Percentiles rank a stretch among this genome's conserved stretches.
Evolutionary conservation across 179 eudicot species (phyloP).

Genomic region (Patellifolia procumbens): DNA sequence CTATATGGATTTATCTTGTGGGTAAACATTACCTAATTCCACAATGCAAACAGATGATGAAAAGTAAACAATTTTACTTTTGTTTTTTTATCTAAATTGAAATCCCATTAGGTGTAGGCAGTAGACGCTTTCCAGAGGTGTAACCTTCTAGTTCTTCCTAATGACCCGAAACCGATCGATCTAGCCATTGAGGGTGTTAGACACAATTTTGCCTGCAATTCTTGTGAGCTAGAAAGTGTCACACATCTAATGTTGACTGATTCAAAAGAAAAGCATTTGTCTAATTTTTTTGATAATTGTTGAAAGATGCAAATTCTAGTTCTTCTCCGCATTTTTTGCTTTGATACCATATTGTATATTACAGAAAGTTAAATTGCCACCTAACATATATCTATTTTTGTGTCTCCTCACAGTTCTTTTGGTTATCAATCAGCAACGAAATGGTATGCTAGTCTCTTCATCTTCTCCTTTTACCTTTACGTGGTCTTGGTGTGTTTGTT

Average conservation of each 20-base stretch:
- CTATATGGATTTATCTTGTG: background rate
- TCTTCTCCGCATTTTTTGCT: too few relatives aligned
- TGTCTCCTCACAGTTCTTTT: background rate
- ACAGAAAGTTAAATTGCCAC: background rate
- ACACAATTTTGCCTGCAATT: background rate
- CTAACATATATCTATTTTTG: background rate
- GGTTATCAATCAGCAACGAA: slow-evolving; percentile 9
- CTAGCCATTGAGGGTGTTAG: too few relatives aligned
- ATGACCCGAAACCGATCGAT: too few relatives aligned
- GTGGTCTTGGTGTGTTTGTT: slow-evolving; percentile 6
- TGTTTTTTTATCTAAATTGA: too few relatives aligned
- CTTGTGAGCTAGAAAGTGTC: background rate
- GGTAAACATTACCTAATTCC: background rate
- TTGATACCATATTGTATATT: background rate
- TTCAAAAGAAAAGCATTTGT: background rate
- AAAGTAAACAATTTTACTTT: too few relatives aligned
- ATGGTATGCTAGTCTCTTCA: background rate
- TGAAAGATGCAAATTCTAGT: background rate
- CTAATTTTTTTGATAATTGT: background rate
- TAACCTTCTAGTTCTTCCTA: too few relatives aligned
- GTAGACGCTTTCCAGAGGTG: too few relatives aligned
- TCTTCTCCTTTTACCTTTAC: too few relatives aligned
- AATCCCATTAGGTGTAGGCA: too few relatives aligned
- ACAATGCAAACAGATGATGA: background rate
- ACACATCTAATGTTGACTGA: background rate